A percentile compares a stretch with the other conserved stretches of the same genome.
These are phyloP conservation scores for Hirsutella thompsonii DNA, from an alignment of 2,329 filamentous ascomycete species.

Conservation along the genomic window DNA sequence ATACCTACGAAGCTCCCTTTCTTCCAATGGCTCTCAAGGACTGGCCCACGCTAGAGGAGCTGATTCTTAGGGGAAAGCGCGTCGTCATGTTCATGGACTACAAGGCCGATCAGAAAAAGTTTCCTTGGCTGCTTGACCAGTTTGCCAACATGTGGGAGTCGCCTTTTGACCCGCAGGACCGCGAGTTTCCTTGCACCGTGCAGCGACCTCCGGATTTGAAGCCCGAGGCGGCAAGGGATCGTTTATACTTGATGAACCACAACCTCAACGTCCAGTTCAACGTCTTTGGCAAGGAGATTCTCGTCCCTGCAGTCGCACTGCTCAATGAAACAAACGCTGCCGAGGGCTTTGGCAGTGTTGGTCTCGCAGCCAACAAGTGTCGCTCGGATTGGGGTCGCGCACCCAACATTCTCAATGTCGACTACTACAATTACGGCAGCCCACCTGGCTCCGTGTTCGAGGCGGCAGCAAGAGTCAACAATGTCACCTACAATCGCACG, in stretches of 20 bases:
- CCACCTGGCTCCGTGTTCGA: conserved; percentile 62
- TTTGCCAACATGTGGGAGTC: conserved; percentile 89
- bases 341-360: conserved; percentile 53
- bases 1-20: conserved; percentile 60
- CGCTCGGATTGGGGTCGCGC: conserved; percentile 47
- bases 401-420: conserved; percentile 70
- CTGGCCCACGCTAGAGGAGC: conserved; percentile 72
- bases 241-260: conserved; percentile 78
- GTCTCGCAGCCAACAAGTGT: conserved; percentile 51
- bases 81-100: conserved; percentile 80
- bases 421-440: conserved; percentile 67
- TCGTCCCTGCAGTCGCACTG: conserved; percentile 59
- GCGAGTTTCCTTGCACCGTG: conserved; percentile 61
- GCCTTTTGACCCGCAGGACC: conserved; percentile 58
- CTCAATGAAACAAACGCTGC: conserved; percentile 62
- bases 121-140: conserved; percentile 78
- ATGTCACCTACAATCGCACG: conserved; percentile 50
- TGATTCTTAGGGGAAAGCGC: conserved; percentile 60
- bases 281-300: conserved; percentile 47
- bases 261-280: conserved; percentile 74
- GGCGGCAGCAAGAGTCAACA: conserved; percentile 56
- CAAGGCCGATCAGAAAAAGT: conserved; percentile 61
- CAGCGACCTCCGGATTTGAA: conserved; percentile 62
- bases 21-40: conserved; percentile 58
- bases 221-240: conserved; percentile 37